A percentile compares a stretch with the other conserved stretches of the same genome.
Conservation (phyloP, 371 early-diverging fungal species). For the Lichtheimia ornata region DNA sequence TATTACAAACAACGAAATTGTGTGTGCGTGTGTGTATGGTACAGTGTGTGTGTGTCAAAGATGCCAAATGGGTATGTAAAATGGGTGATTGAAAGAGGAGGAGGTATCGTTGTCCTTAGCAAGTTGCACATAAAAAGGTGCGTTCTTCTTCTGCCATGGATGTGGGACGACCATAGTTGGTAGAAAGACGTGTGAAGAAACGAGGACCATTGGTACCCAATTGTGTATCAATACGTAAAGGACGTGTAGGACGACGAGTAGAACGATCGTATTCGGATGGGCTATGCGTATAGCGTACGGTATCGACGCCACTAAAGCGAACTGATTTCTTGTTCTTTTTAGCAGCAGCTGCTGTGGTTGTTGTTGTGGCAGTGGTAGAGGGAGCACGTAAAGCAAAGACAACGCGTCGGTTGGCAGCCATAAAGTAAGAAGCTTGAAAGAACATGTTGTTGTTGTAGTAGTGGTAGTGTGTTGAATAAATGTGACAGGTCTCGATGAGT, state of each 20-base stretch:
- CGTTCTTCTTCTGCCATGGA: slow-evolving; percentile 2
- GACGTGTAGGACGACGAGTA: not conserved
- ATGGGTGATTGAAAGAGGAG: not conserved
- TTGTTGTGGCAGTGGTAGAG: slow-evolving; percentile 1
- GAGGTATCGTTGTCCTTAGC: not conserved
- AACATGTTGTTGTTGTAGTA: not conserved
- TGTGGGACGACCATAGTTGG: slow-evolving; percentile 17
- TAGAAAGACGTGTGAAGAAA: slow-evolving; percentile 19
- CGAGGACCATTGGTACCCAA: slow-evolving; percentile 12
- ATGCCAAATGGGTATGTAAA: not conserved
- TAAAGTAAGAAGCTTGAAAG: slow-evolving; percentile 9
- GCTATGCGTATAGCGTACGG: slow-evolving; percentile 16
- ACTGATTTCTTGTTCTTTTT: slow-evolving; percentile 15
- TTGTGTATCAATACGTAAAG: slow-evolving; percentile 20
- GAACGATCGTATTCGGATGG: slow-evolving; percentile 21
- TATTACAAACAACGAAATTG: not conserved
- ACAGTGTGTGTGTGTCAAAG: not conserved
- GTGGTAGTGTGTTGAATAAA: not conserved
- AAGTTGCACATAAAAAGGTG: not conserved
- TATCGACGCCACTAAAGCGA: slow-evolving; percentile 11
- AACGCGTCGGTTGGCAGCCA: slow-evolving; percentile 2
- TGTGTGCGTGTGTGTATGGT: slow-evolving; percentile 8
- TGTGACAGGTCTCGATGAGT: not conserved
- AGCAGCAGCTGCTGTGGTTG: not conserved
- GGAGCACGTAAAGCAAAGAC: not conserved